These are phyloP conservation scores for Perkinsus olseni DNA, from an alignment of 169 alveolate species.

Conservation along the genomic window DNA sequence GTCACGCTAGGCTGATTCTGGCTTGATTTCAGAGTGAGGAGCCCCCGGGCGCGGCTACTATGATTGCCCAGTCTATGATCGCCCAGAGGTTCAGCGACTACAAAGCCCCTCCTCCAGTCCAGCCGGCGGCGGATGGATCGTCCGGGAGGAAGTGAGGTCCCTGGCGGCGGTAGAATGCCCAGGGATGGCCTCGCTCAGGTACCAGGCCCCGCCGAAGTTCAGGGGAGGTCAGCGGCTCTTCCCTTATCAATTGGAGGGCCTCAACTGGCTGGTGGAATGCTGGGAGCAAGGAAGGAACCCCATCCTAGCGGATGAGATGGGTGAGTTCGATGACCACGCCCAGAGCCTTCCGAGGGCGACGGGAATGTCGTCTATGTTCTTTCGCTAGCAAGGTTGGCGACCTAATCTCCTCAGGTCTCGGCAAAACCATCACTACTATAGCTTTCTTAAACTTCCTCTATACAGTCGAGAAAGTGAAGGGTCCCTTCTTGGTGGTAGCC, in stretches of 20 bases:
- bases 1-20: background rate
- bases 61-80: background rate
- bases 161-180: background rate
- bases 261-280: slow-evolving; percentile 66
- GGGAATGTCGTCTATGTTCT: no score
- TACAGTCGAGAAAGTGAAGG: slow-evolving; percentile 50
- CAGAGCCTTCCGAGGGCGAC: no score
- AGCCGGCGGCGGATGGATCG: background rate
- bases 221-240: background rate
- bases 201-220: background rate
- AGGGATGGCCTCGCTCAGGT: background rate
- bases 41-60: background rate
- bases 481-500: slow-evolving; percentile 77
- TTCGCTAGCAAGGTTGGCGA: no score
- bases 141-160: background rate
- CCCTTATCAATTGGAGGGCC: slow-evolving; percentile 36
- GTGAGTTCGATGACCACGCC: no score
- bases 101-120: background rate
- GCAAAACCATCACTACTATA: slow-evolving; percentile 68
- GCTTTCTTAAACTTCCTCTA: slow-evolving; percentile 65
- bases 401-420: no score
- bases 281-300: slow-evolving; percentile 71
- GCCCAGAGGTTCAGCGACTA: background rate
- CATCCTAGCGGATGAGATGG: slow-evolving; percentile 86
- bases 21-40: background rate